Evolutionary conservation across 768 basidiomycete genomes (phyloP).

Genomic region (Hericium rajendrae): DNA sequence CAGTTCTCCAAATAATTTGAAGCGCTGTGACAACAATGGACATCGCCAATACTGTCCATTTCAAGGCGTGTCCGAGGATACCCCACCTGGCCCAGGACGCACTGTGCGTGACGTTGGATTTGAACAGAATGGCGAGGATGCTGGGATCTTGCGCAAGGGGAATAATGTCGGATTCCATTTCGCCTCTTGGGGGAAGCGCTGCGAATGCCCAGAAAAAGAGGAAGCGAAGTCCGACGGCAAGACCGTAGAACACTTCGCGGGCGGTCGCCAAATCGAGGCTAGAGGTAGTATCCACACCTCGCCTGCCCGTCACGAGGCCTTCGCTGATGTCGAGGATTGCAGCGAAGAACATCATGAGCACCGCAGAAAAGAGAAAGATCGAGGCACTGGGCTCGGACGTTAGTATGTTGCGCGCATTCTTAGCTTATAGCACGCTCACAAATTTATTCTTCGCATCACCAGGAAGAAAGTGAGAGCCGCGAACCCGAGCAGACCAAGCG

Average conservation of each 20-base stretch:
- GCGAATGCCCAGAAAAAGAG: constrained; percentile 65
- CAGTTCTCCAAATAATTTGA: constrained; percentile 56
- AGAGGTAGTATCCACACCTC: constrained; percentile 10
- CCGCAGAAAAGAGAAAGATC: constrained; percentile 46
- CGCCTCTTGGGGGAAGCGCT: constrained; percentile 43
- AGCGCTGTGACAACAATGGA: constrained; percentile 41
- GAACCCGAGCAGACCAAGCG: constrained; percentile 21
- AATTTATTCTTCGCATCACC: constrained; percentile 12
- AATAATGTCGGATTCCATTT: constrained; percentile 17
- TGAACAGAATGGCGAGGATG: constrained; percentile 8
- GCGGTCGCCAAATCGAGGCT: constrained; percentile 33
- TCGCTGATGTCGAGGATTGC: constrained; percentile 54
- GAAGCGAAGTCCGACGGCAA: constrained; percentile 50
- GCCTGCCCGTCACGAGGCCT: constrained; percentile 33
- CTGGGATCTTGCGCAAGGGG: constrained; percentile 6
- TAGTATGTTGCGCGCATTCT: neutral
- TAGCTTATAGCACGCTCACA: constrained; percentile 5
- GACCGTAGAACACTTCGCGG: constrained; percentile 49
- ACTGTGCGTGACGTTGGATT: constrained; percentile 31
- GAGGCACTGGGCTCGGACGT: constrained; percentile 20
- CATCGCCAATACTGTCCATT: constrained; percentile 39
- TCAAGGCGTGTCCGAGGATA: constrained; percentile 38
- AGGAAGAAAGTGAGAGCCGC: constrained; percentile 20
- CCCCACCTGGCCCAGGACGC: constrained; percentile 65
- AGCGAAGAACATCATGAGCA: constrained; percentile 50